Evolutionary conservation across 371 early-diverging fungal species (phyloP), one percentile per base, ranked within the genome.

Genomic region (Mucor lusitanicus): DNA sequence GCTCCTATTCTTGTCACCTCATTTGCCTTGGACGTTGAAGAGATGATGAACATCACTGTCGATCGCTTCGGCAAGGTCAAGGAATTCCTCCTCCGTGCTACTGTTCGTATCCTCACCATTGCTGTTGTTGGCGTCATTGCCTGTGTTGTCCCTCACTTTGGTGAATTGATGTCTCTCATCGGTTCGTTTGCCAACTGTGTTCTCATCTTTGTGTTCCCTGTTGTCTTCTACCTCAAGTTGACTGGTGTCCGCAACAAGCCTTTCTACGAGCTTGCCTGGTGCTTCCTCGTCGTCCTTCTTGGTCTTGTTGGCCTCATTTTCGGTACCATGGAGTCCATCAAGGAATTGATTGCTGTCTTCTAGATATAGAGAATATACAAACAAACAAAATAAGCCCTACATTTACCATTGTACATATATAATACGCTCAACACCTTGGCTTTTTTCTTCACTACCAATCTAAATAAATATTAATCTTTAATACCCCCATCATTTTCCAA

Each of bases 201-300:
- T 72, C 82, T 94, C 42, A 91, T 93, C 32, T 94, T 95, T 72
- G 88, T 95, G 21, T 87, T 95, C 70, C 96, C 96, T 3, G 84
- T 94, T 19, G 66, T 90, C n/a, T 93, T 90, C 72, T 92, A 95
- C 75, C 73, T 90, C 32, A 86, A 88, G 63, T 76, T 96, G 17
- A 93, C 87, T 76, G 90, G 91, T n/a, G 72, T 87, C 71, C 69
- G 81, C 21, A 82, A 73, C 44, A 87, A 92, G 21, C 73, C 86
- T 11, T 65, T 78, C 42, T 64, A 74, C 33, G 92, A 92, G 71
- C 79, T 89, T 48, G 68, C 76, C 6, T 81, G 87, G 80, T 89
- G 88, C 64, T 65, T 64, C 25, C 68, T 89, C 17, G 85, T 91
- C 44, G 67, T 91, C 27, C 3, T 85, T 27, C 68, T 93, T 7